Evolutionary conservation across 2,329 filamentous ascomycete species (phyloP).

Genomic region (Pleoardoris graminearum): DNA sequence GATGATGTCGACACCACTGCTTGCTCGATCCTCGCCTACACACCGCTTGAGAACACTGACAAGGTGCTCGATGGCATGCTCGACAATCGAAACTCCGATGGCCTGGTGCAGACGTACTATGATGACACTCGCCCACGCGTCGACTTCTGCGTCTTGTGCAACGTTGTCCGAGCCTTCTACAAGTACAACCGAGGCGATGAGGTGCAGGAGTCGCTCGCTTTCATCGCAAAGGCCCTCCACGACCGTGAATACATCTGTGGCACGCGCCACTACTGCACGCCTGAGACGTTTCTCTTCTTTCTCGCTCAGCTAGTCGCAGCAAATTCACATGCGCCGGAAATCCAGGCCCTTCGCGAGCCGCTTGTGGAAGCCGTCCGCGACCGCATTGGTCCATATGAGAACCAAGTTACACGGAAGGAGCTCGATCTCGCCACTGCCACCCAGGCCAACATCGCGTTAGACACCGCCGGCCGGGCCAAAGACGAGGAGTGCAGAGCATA

Average conservation of each 20-base stretch:
- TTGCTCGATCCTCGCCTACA: conserved; percentile 31
- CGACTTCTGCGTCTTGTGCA: conserved; percentile 36
- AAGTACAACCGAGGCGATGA: conserved; percentile 30
- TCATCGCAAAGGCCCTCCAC: conserved; percentile 20
- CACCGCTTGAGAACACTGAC: conserved; percentile 10
- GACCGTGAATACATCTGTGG: conserved; percentile 37
- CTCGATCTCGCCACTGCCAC: background rate
- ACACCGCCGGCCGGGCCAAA: background rate
- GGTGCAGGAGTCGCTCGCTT: conserved; percentile 26
- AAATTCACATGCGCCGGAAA: conserved; percentile 21
- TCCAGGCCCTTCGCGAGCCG: conserved; percentile 25
- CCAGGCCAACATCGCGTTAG: background rate
- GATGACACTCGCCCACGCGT: conserved; percentile 28
- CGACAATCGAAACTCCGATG: conserved; percentile 48
- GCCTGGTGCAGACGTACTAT: conserved; percentile 46
- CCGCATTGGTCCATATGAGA: conserved; percentile 24
- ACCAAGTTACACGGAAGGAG: background rate
- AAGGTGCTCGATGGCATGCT: conserved; percentile 15
- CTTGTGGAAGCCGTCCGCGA: conserved; percentile 26
- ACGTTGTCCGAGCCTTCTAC: conserved; percentile 41
- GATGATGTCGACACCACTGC: conserved; percentile 45
- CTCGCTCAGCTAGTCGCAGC: conserved; percentile 25
- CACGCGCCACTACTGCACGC: conserved; percentile 36
- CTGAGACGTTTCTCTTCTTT: conserved; percentile 42
- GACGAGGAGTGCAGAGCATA: background rate